Evolutionary conservation across 2,329 filamentous ascomycete species (phyloP).

Genomic region (Thelonectria blattea): DNA sequence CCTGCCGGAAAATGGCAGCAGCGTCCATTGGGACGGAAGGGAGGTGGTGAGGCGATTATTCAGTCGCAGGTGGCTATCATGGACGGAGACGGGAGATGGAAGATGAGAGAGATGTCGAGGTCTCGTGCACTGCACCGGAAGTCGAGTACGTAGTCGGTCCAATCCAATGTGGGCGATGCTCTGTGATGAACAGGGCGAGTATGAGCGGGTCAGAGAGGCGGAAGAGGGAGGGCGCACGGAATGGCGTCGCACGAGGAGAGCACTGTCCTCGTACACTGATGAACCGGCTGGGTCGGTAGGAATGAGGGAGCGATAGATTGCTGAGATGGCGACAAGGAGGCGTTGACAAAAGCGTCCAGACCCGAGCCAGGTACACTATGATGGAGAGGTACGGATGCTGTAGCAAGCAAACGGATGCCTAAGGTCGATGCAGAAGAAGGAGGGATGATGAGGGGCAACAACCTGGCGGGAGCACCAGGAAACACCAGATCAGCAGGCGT

Average conservation of each 20-base stretch:
- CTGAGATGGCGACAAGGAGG: constrained; percentile 6
- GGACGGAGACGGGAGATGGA: constrained; percentile 23
- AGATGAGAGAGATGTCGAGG: constrained; percentile 19
- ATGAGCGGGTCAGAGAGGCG: constrained; percentile 2
- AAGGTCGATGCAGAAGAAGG: constrained; percentile 7
- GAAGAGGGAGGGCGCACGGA: not conserved
- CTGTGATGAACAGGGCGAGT: not conserved
- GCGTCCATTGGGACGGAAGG: constrained; percentile 58
- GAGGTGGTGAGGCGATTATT: constrained; percentile 12
- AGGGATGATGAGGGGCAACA: constrained; percentile 36
- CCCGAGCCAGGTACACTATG: not conserved
- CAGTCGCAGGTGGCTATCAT: constrained; percentile 8
- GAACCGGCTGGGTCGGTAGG: not conserved
- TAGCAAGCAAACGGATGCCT: constrained; percentile 14
- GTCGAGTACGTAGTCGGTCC: constrained; percentile 8
- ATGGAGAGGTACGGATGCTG: not conserved
- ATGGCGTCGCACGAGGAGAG: constrained; percentile 3
- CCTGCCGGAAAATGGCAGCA: constrained; percentile 64
- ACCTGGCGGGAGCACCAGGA: constrained; percentile 22
- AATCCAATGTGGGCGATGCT: constrained; percentile 3
- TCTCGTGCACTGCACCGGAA: constrained; percentile 21
- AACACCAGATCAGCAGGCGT: constrained; percentile 14
- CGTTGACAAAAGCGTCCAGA: constrained; percentile 7
- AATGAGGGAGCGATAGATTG: not conserved
- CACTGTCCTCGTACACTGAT: not conserved